These are phyloP conservation scores for Bacidia gigantensis DNA, from an alignment of 495 filamentous ascomycete genomes.

Conservation along the genomic window DNA sequence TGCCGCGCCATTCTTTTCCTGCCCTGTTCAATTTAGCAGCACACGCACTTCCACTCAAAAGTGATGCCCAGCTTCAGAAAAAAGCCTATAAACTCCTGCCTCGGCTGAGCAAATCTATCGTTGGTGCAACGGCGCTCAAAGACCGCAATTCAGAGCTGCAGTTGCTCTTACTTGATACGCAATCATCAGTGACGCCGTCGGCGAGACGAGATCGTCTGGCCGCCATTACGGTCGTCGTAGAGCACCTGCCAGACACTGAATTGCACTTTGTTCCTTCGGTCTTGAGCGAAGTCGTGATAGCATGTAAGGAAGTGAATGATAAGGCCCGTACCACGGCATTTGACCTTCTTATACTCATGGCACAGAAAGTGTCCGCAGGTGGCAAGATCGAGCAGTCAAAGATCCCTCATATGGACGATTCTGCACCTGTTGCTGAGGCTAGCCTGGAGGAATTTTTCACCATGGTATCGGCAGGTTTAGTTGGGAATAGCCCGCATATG, in stretches of 20 bases:
- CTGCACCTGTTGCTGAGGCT: slow-evolving; percentile 63
- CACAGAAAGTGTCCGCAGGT: slow-evolving; percentile 60
- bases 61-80: slow-evolving; percentile 91
- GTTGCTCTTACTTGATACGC: slow-evolving; percentile 56
- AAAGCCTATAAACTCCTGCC: slow-evolving; percentile 98
- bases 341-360: slow-evolving; percentile 79
- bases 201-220: slow-evolving; percentile 71
- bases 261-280: slow-evolving; percentile 88
- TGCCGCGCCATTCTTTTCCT: slow-evolving; percentile 68
- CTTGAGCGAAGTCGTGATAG: slow-evolving; percentile 83
- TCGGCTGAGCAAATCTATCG: slow-evolving; percentile 65
- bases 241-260: slow-evolving; percentile 55
- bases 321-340: slow-evolving; percentile 80
- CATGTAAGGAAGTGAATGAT: slow-evolving; percentile 94
- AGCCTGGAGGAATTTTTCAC: slow-evolving; percentile 91
- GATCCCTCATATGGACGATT: slow-evolving; percentile 62
- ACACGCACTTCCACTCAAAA: slow-evolving; percentile 53
- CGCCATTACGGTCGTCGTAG: slow-evolving; percentile 65
- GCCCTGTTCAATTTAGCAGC: slow-evolving; percentile 73
- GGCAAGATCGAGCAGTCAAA: slow-evolving; percentile 68
- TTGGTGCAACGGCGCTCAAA: slow-evolving; percentile 53
- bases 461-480: slow-evolving; percentile 92
- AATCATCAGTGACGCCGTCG: slow-evolving; percentile 71
- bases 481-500: slow-evolving; percentile 85
- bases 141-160: slow-evolving; percentile 66